phyloP scores from a whole-genome alignment of 805 yeast species.

The Candida boidinii region DNA sequence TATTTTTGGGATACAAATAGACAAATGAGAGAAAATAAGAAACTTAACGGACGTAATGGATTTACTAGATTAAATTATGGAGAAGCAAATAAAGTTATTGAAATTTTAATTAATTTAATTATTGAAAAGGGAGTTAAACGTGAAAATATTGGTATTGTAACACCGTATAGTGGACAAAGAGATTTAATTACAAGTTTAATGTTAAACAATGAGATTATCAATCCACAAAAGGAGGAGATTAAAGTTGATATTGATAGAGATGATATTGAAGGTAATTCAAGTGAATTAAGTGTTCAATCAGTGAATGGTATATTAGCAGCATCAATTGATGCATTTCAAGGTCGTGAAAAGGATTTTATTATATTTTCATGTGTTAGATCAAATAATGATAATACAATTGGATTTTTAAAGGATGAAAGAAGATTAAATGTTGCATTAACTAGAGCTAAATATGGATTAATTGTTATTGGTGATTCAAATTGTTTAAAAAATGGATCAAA shows the following conservation, averaged over 20 bases:
- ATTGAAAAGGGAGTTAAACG: constrained; percentile 43
- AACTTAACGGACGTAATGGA: too few species aligned
- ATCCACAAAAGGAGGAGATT: constrained; percentile 41
- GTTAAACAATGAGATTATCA: constrained; percentile 42
- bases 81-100: constrained; percentile 42
- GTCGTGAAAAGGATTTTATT: constrained; percentile 78
- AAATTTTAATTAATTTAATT: constrained; percentile 40
- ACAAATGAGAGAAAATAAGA: constrained; percentile 33
- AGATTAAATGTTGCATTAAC: constrained; percentile 69
- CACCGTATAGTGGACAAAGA: constrained; percentile 73
- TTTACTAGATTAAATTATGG: constrained; percentile 49
- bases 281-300: constrained; percentile 34
- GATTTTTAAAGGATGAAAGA: constrained; percentile 53
- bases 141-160: constrained; percentile 53
- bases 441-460: constrained; percentile 55
- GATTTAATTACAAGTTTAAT: constrained; percentile 47
- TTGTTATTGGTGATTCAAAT: constrained; percentile 53
- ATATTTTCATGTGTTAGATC: constrained; percentile 74
- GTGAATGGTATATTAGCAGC: constrained; percentile 39
- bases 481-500: constrained; percentile 36
- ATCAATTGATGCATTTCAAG: constrained; percentile 88
- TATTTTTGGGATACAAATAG: constrained; percentile 54
- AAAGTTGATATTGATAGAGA: constrained; percentile 53
- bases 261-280: constrained; percentile 38
- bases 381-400: constrained; percentile 44